Evolutionary conservation across 2,329 filamentous ascomycete species (phyloP).

Genomic region (Apiospora kogelbergensis): DNA sequence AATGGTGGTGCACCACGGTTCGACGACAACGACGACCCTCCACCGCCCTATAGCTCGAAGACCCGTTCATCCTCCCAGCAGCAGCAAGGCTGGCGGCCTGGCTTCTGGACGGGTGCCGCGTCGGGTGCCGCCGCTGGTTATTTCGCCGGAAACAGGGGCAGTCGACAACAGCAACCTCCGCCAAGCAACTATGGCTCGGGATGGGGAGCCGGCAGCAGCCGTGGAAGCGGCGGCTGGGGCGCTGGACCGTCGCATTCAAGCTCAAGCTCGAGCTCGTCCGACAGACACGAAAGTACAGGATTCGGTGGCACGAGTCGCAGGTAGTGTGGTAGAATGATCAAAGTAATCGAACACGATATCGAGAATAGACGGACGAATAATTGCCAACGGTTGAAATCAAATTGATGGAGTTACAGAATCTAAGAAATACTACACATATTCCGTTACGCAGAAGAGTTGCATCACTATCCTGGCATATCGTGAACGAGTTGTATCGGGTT

Average conservation of each 20-base stretch:
- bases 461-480: neutral
- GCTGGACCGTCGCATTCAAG: constrained; percentile 35
- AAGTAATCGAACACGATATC: neutral
- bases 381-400: neutral
- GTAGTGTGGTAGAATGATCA: constrained; percentile 27
- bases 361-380: neutral
- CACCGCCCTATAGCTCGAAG: constrained; percentile 54
- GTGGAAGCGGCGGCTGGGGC: constrained; percentile 24
- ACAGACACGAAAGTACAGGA: constrained; percentile 67
- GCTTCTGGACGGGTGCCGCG: constrained; percentile 72
- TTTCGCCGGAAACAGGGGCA: constrained; percentile 51
- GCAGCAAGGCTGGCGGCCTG: constrained; percentile 62
- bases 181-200: constrained; percentile 24
- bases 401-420: neutral
- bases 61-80: constrained; percentile 28
- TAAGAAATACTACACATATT: neutral
- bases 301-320: constrained; percentile 69
- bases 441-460: neutral
- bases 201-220: constrained; percentile 35
- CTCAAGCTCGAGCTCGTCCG: constrained; percentile 37
- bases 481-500: neutral
- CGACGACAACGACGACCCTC: constrained; percentile 45
- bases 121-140: constrained; percentile 71
- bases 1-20: constrained; percentile 11
- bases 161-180: constrained; percentile 32